A percentile compares a stretch with the other conserved stretches of the same genome.
Conservation (phyloP, 257 asterid species). For the Petrea volubilis region DNA sequence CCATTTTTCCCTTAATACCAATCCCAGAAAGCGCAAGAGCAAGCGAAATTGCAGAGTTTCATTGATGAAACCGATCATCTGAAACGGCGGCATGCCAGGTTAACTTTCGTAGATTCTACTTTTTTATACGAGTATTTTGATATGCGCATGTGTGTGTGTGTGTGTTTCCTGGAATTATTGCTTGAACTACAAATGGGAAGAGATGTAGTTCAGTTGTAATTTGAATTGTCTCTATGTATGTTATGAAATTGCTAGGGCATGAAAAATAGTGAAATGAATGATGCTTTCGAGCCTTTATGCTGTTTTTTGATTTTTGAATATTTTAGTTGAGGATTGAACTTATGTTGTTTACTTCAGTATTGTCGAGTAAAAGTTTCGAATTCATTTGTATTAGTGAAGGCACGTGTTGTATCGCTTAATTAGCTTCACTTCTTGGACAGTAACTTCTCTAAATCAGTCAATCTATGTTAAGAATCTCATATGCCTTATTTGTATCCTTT, state of each 20-base stretch:
- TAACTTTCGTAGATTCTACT: slow-evolving; percentile 23
- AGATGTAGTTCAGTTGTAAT: slow-evolving; percentile 14
- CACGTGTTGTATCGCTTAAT: slow-evolving; percentile 6
- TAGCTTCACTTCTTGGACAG: slow-evolving; percentile 6
- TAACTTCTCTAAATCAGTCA: neutral
- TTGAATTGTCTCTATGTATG: neutral
- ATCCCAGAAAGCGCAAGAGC: slow-evolving; percentile 23
- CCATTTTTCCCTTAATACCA: slow-evolving; percentile 14
- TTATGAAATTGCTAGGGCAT: neutral
- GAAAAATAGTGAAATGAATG: slow-evolving; percentile 10
- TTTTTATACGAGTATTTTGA: slow-evolving; percentile 14
- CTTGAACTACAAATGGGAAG: slow-evolving; percentile 17
- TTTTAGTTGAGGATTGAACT: slow-evolving; percentile 26
- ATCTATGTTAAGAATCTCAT: slow-evolving; percentile 12
- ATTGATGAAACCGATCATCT: slow-evolving; percentile 37
- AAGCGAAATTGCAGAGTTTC: slow-evolving; percentile 13
- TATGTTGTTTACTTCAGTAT: slow-evolving; percentile 13
- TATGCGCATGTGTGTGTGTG: neutral
- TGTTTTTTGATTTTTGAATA: slow-evolving; percentile 12
- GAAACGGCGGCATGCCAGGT: slow-evolving; percentile 42
- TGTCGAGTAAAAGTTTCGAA: neutral
- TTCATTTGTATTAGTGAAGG: slow-evolving; percentile 5
- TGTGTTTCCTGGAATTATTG: slow-evolving; percentile 8
- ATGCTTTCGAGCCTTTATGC: slow-evolving; percentile 7
- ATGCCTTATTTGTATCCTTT: neutral